Evolutionary conservation across 2,329 filamentous ascomycete genomes (phyloP), one percentile per base, ranked within the genome.

Genomic region (Pyrenochaeta sp.): DNA sequence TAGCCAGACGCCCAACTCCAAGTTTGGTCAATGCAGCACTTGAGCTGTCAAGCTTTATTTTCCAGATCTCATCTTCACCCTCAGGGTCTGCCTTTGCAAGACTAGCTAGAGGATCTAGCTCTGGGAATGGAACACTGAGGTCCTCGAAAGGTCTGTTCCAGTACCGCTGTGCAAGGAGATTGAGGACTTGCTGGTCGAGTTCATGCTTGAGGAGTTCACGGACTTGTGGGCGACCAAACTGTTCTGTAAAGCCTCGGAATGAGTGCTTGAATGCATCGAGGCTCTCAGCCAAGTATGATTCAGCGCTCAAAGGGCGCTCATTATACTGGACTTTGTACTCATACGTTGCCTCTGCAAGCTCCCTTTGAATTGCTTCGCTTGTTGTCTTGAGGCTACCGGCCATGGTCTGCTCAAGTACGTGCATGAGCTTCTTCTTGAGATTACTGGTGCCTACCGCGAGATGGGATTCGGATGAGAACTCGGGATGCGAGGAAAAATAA

Each of bases 291-390:
- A 99, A 85, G 72, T 99, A 99, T 3, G 94, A 97, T 73, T 99
- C 95, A 1, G 95, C 95, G 45, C 92, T 97, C 31, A 99, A 81
- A 1, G 94, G 92, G 6, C 95, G 88, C 73, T 99, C 95, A 69
- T 99, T 99, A 79, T 99, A 99, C 75, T 99, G 96, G 4, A 99
- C 95, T 75, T 99, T 99, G 83, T 97, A 99, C 76, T 99, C 94
- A 71, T 99, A 99, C 0, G 91, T 94, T 2, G 95, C 93, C 77
- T 99, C 95, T 69, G 97, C 94, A 0, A 99, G 85, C 75, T 99
- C 95, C 73, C 97, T 92, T 57, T 90, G 89, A 62, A 99, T 97
- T 9, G 92, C 92, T 71, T 97, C 92, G 65, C 90, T 91, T 3
- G 95, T 99, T 49, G 87, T 87, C 65, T 95, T 90, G 49, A 99